phyloP scores from a whole-genome alignment of 2,329 filamentous ascomycete species.

The Colletotrichum chrysophilum region DNA sequence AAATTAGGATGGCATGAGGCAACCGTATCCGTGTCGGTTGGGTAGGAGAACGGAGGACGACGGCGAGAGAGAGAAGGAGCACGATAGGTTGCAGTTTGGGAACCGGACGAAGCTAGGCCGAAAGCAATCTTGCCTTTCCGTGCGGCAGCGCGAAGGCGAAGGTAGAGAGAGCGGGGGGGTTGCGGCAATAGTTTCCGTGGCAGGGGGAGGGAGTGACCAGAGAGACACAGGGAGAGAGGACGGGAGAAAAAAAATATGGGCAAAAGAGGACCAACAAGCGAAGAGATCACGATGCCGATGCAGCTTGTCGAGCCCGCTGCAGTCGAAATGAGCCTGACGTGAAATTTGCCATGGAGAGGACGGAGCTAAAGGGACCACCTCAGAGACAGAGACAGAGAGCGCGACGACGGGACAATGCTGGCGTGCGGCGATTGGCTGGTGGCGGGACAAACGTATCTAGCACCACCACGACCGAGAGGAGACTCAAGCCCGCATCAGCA shows the following conservation, averaged over 20 bases:
- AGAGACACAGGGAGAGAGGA: background rate
- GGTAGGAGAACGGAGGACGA: background rate
- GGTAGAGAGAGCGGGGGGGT: background rate
- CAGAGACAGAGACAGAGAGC: background rate
- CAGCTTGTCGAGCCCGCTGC: background rate
- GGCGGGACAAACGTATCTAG: background rate
- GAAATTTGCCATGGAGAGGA: slow-evolving; percentile 16
- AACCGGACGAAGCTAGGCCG: background rate
- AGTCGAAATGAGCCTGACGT: slow-evolving; percentile 3
- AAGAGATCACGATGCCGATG: slow-evolving; percentile 2
- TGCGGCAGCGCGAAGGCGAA: background rate
- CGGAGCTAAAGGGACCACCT: background rate
- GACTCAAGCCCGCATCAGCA: background rate
- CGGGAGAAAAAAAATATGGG: background rate
- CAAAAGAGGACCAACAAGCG: background rate
- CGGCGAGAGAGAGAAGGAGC: background rate
- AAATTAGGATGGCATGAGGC: slow-evolving; percentile 20
- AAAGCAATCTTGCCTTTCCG: background rate
- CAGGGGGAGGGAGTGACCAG: background rate
- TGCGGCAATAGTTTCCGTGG: background rate
- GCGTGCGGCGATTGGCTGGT: slow-evolving; percentile 10
- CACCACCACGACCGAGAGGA: background rate
- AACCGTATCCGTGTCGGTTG: slow-evolving; percentile 16
- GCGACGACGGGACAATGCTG: slow-evolving; percentile 1
- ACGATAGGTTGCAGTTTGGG: background rate